Base-by-base conservation (phyloP, 2,329 filamentous ascomycete species). In the Calonectria ilicicola region DNA sequence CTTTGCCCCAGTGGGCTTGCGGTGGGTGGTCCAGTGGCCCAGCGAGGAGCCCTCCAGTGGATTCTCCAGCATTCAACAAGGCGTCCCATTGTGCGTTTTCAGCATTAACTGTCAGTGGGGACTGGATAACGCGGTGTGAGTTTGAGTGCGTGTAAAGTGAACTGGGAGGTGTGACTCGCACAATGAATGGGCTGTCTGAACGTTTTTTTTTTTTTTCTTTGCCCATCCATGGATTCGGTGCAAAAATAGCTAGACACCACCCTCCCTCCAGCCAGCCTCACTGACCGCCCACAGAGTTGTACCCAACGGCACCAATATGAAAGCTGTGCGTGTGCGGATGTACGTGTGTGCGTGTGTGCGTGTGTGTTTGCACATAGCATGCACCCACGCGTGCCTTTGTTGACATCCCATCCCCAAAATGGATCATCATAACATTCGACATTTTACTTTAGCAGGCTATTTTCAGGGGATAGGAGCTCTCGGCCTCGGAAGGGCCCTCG, bases 361-460 rank as follows among this genome's bases (percentile, higher is more conserved):
- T 65, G 69, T 62, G 51, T 62, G 44, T 72, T 49, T 44, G 67
- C 53, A 38, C 21, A 19, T 26, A 5, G 5, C 29, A 5, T 32
- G 26, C 58, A 38, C 64, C 66, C 66, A 63, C 68, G 42, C 70
- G 63, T 60, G 49, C 67, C 72, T 72, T 67, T 67, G 72, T 74
- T 72, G 72, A 72, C 67, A 62, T 47, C 49, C 70, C 67, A 60
- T 62, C 62, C 56, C 69, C 65, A 74, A 75, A 73, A 67, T 74
- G 69, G 67, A 77, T 70, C 64, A 60, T 71, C 67, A 72, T 67
- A 79, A 72, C 75, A 73, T 75, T 69, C 75, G 69, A 76, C 66
- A 64, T 51, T 51, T 69, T 44, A 44, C 21, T 74, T 53, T 66
- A 70, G 67, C 67, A 72, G 72, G 23, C 19, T 67, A 49, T 67